Percentiles rank a stretch among this genome's conserved stretches.
Evolutionary conservation across 2,329 filamentous ascomycete genomes (phyloP).

Genomic region (Fusarium marasasianum): DNA sequence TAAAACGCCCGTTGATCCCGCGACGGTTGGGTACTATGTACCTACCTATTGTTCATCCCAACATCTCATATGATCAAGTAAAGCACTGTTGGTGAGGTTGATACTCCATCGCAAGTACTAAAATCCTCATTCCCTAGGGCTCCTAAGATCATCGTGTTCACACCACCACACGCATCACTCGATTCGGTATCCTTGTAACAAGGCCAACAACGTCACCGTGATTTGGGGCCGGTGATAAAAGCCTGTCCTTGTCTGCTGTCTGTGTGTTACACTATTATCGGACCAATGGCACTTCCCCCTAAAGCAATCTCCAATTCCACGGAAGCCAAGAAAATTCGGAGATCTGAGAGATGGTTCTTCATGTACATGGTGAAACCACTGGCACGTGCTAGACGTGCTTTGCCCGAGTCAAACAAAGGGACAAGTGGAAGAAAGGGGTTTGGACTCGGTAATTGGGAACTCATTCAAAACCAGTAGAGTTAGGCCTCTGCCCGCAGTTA

Average conservation of each 20-base stretch:
- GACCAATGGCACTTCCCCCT: conserved; percentile 15
- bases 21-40: conserved; percentile 1
- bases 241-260: conserved; percentile 17
- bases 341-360: conserved; percentile 1
- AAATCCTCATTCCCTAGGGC: neutral
- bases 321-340: conserved; percentile 16
- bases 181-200: neutral
- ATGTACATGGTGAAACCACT: conserved; percentile 15
- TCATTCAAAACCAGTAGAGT: neutral
- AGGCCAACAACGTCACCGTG: conserved; percentile 11
- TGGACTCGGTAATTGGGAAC: neutral
- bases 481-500: neutral
- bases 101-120: neutral
- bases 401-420: conserved; percentile 1
- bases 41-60: neutral
- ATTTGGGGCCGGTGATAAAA: neutral
- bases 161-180: neutral
- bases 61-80: conserved; percentile 21
- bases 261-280: conserved; percentile 17
- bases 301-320: conserved; percentile 25
- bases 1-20: conserved; percentile 23
- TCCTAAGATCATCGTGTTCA: conserved; percentile 4
- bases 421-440: neutral
- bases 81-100: conserved; percentile 6
- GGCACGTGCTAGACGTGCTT: conserved; percentile 23